These are phyloP conservation scores for Cystofilobasidium macerans DNA, from an alignment of 768 basidiomycete genomes.

Conservation along the genomic window DNA sequence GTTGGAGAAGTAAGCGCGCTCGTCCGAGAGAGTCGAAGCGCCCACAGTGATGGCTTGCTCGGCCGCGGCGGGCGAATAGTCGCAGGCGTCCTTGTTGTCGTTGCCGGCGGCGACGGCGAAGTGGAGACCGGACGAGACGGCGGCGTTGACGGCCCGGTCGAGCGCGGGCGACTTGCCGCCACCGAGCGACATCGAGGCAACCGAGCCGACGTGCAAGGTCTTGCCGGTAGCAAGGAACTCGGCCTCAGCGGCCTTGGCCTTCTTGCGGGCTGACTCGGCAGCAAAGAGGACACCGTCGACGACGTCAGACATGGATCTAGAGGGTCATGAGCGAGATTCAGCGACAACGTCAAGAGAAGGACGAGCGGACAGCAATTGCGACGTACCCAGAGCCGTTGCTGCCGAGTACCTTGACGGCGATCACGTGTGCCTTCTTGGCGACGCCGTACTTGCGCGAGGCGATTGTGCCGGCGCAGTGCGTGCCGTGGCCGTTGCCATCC, in stretches of 20 bases:
- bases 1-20: constrained; percentile 64
- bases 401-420: constrained; percentile 52
- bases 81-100: constrained; percentile 44
- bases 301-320: constrained; percentile 71
- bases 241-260: constrained; percentile 51
- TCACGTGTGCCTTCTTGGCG: constrained; percentile 70
- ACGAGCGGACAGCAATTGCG: not conserved
- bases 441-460: constrained; percentile 90
- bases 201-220: constrained; percentile 72
- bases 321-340: not conserved
- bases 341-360: not conserved
- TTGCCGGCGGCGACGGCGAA: constrained; percentile 52
- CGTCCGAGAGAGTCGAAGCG: constrained; percentile 48
- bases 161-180: constrained; percentile 81
- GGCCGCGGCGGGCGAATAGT: constrained; percentile 81
- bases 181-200: constrained; percentile 94
- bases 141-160: constrained; percentile 71
- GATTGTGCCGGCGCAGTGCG: constrained; percentile 91
- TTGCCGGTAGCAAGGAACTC: constrained; percentile 63
- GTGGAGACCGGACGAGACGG: constrained; percentile 74
- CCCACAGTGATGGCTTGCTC: constrained; percentile 88
- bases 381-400: constrained; percentile 70
- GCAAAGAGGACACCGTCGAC: constrained; percentile 60
- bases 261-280: constrained; percentile 43
- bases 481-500: constrained; percentile 87